These are phyloP conservation scores for Houttuynia cordata DNA, from an alignment of 164 flowering plant genomes.

Conservation along the genomic window DNA sequence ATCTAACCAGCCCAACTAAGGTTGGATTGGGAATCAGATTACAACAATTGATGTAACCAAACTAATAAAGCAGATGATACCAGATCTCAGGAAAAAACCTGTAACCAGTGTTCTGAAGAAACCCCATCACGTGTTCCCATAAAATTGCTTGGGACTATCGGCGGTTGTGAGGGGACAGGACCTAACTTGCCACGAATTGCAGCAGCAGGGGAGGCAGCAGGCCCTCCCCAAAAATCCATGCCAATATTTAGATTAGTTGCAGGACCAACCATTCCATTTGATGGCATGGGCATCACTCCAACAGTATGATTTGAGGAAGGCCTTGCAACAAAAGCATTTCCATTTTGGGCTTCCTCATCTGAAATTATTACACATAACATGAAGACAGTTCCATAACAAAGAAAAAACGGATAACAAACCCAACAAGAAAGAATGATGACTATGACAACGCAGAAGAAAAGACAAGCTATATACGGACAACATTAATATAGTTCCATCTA, in stretches of 20 bases:
- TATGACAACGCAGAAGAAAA: too few species aligned
- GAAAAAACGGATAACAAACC: too few species aligned
- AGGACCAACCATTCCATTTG: conserved; percentile 16
- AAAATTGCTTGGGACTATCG: conserved; percentile 11
- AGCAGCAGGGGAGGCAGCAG: conserved; percentile 12
- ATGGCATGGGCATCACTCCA: conserved; percentile 14
- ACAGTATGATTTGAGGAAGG: conserved; percentile 9
- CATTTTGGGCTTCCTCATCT: conserved; percentile 18
- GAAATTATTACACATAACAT: conserved; percentile 1
- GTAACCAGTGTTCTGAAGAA: conserved; percentile 19
- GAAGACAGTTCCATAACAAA: not conserved
- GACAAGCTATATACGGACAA: too few species aligned
- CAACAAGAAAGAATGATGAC: too few species aligned
- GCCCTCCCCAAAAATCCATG: conserved; percentile 24
- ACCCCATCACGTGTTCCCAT: conserved; percentile 14
- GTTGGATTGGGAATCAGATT: too few species aligned
- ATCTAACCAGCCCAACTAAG: too few species aligned
- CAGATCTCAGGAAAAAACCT: conserved; percentile 11
- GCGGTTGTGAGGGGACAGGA: conserved; percentile 7
- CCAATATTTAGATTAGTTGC: conserved; percentile 26
- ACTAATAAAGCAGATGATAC: not conserved
- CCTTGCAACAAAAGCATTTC: conserved; percentile 10
- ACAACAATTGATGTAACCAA: not conserved
- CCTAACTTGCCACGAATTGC: conserved; percentile 15
- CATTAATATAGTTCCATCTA: too few species aligned